Evolutionary conservation across 225 moss, liverwort and hornwort species (phyloP), one percentile per base, ranked within the genome.

Genomic region (Ulota crispa): DNA sequence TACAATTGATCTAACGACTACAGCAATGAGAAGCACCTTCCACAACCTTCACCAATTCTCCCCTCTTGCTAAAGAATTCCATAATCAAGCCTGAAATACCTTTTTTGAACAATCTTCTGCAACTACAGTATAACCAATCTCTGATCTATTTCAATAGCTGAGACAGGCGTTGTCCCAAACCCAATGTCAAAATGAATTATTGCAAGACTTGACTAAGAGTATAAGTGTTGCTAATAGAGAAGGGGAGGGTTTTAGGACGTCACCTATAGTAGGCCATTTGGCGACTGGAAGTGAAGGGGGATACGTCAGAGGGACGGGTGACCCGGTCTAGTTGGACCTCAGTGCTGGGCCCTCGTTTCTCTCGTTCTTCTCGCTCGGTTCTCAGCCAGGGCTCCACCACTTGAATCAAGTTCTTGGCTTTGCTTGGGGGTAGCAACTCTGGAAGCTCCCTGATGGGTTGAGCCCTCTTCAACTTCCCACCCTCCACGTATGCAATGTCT

Each of bases 341-440:
- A 50, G 34, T 86, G n/a, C 57, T 81, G 6, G 89, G 88, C n/a
- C 73, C 82, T 70, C 78, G 83, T 47, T 92, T 92, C 64, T 88
- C 87, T 83, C 94, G 80, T 67, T 91, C 87, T 32, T 89, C 91
- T 75, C 96, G 91, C 86, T 99, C 96, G n/a, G 79, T 85, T 82
- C 99, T 75, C 2, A 99, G 92, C 99, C 99, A 99, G 50, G 96
- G 93, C 83, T 96, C 99, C 57, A 99, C 99, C n/a, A 96, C 96
- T 86, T 92, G 87, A 72, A 99, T 94, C 68, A 99, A 65, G 67
- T 91, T 96, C 72, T 90, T 89, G 2, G 91, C 87, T 85, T 83
- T 67, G 50, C 78, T 82, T 7, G 90, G 84, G n/a, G 91, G 86
- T 42, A 88, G 34, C 21, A 99, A 73, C 77, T 95, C 99, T 60